These are phyloP conservation scores for Saitozyma podzolica DNA, from an alignment of 768 basidiomycete species.

Conservation along the genomic window DNA sequence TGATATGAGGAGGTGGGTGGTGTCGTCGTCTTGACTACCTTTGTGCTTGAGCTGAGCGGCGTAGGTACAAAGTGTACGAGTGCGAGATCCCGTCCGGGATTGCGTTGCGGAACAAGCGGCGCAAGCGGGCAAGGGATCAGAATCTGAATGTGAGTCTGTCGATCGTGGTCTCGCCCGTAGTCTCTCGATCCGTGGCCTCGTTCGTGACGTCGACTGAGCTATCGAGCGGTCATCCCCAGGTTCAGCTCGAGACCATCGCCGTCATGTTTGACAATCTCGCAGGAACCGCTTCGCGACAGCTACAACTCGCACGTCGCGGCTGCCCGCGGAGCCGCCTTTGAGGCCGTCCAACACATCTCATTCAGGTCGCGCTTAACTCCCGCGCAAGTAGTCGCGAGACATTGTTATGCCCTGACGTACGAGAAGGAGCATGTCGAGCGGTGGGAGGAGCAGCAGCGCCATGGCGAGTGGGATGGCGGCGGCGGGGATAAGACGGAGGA, in stretches of 20 bases:
- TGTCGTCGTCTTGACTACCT: too few relatives aligned
- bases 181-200: neutral
- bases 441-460: constrained; percentile 20
- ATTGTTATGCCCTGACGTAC: constrained; percentile 49
- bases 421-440: constrained; percentile 34
- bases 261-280: neutral
- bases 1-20: constrained; percentile 43
- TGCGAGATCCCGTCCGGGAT: constrained; percentile 48
- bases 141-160: constrained; percentile 44
- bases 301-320: constrained; percentile 36
- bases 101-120: constrained; percentile 39
- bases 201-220: neutral
- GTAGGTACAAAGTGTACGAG: constrained; percentile 47
- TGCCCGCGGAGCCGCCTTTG: constrained; percentile 26
- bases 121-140: constrained; percentile 44
- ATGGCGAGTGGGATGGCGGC: constrained; percentile 19
- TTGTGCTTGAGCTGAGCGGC: too few relatives aligned
- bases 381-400: constrained; percentile 40
- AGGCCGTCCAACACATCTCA: constrained; percentile 15
- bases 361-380: constrained; percentile 27
- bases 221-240: neutral
- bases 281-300: constrained; percentile 43
- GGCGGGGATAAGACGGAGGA: constrained; percentile 12
- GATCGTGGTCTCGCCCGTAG: neutral
- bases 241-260: too few relatives aligned